phyloP scores from a whole-genome alignment of 495 filamentous ascomycete genomes.

The Astrothelium subdiscretum region DNA sequence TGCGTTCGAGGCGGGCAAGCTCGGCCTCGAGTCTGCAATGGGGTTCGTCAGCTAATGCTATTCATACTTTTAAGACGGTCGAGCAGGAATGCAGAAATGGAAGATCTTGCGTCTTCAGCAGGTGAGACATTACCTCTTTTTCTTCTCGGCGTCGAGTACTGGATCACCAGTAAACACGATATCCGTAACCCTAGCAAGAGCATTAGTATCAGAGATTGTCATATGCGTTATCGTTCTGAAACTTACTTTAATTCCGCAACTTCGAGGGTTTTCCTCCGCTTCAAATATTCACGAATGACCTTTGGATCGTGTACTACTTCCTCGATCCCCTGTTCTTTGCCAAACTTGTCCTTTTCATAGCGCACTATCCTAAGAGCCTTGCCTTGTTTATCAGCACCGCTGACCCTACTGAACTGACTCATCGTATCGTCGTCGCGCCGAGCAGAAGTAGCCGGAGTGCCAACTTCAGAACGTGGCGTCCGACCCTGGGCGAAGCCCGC shows the following conservation, averaged over 20 bases:
- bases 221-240: neutral
- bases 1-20: conserved; percentile 68
- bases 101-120: neutral
- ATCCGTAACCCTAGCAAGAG: conserved; percentile 34
- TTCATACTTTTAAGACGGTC: neutral
- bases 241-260: neutral
- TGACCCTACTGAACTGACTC: conserved; percentile 76
- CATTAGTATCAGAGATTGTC: neutral
- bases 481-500: conserved; percentile 21
- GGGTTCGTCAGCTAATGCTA: neutral
- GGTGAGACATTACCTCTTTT: conserved; percentile 32
- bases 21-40: conserved; percentile 56
- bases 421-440: conserved; percentile 64
- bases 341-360: conserved; percentile 47
- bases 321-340: conserved; percentile 44
- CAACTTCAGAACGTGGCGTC: conserved; percentile 52
- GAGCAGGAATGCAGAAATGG: conserved; percentile 7
- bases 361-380: conserved; percentile 69
- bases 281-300: conserved; percentile 57
- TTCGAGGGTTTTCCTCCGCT: conserved; percentile 27
- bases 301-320: conserved; percentile 60
- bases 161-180: conserved; percentile 63
- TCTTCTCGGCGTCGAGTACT: conserved; percentile 53
- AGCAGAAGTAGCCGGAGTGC: conserved; percentile 41
- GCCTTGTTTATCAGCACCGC: conserved; percentile 52